Evolutionary conservation across 805 yeast genomes (phyloP).

Genomic region (Lachancea kluyveri): DNA sequence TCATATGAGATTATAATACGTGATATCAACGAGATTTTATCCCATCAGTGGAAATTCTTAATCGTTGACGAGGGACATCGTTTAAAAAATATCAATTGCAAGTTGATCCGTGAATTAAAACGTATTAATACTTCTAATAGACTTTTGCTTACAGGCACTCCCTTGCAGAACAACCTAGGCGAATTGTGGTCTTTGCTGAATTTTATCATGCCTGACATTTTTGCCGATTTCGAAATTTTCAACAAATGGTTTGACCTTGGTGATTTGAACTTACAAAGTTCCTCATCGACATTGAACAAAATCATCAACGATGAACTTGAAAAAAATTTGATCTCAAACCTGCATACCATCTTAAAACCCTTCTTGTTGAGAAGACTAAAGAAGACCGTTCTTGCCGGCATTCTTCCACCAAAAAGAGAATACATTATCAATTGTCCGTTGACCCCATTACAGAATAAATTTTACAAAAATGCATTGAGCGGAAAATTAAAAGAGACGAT

Average conservation of each 20-base stretch:
- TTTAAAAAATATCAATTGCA: constrained; percentile 76
- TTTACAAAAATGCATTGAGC: constrained; percentile 49
- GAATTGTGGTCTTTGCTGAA: constrained; percentile 92
- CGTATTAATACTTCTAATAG: constrained; percentile 61
- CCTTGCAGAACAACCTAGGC: constrained; percentile 82
- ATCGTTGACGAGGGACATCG: constrained; percentile 97
- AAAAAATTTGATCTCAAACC: constrained; percentile 58
- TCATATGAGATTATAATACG: constrained; percentile 75
- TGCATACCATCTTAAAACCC: constrained; percentile 86
- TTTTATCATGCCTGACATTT: constrained; percentile 87
- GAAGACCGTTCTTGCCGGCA: constrained; percentile 54
- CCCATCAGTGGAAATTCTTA: constrained; percentile 67
- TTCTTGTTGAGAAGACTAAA: constrained; percentile 80
- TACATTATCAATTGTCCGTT: constrained; percentile 72
- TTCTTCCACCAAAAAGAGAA: constrained; percentile 85
- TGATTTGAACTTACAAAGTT: constrained; percentile 35
- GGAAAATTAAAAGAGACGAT: constrained; percentile 40
- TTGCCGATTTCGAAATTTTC: constrained; percentile 81
- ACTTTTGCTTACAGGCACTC: constrained; percentile 89
- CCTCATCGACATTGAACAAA: constrained; percentile 29
- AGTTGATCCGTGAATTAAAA: constrained; percentile 66
- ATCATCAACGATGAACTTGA: constrained; percentile 54
- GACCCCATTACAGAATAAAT: constrained; percentile 53
- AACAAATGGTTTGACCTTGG: constrained; percentile 93
- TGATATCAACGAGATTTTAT: constrained; percentile 53